Base-by-base conservation (phyloP, 306 rosid genomes). In the Dalbergia oliveri region DNA sequence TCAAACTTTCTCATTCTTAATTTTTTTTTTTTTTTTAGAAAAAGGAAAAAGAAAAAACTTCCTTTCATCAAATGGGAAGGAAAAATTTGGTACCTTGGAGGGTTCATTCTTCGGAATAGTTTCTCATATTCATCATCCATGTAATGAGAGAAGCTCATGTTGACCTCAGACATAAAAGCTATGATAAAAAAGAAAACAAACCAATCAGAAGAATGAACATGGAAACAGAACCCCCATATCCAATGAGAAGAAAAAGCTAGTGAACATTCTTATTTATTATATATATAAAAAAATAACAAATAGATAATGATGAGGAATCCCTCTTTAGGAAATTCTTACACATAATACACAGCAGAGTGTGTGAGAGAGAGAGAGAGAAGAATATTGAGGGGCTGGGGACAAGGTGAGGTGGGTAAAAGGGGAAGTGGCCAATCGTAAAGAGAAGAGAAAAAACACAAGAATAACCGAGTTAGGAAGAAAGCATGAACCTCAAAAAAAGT, bases 101-200 rank as follows among this genome's bases (percentile, higher is more conserved):
- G 97, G 83, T 94, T 91, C 97, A 94, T 70, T 89, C 99, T 86
- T 79, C 95, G 78, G 82, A 93, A 87, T 76, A 94, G 92, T 81
- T 94, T 94, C 83, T 84, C 95, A 83, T 90, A 94, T 62, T 94
- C 99, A 83, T 90, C 94, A 73, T 90, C 97, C 92, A 88, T 93
- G 86, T 90, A 91, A 71, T 87, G 81, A 73, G 99, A 91, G 71
- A 86, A 91, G 80, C 92, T 87, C 94, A 88, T 88, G 96, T 84
- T 88, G 76, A 86, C 89, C 79, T 88, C 97, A 60, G 94, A 81
- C 72, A 77, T 64, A 83, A 82, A 93, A 85, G 93, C 88, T 86
- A 73, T 16, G 68, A 79, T 37, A 81, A 8, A 75, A 87, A 71
- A 72, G 67, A 83, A 83, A 82, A 44, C 45, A 83, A 69, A 49